Percentiles rank a stretch among this genome's conserved stretches.
These are phyloP conservation scores for Penicillium samsonianum DNA, from an alignment of 495 filamentous ascomycete species.

Conservation along the genomic window DNA sequence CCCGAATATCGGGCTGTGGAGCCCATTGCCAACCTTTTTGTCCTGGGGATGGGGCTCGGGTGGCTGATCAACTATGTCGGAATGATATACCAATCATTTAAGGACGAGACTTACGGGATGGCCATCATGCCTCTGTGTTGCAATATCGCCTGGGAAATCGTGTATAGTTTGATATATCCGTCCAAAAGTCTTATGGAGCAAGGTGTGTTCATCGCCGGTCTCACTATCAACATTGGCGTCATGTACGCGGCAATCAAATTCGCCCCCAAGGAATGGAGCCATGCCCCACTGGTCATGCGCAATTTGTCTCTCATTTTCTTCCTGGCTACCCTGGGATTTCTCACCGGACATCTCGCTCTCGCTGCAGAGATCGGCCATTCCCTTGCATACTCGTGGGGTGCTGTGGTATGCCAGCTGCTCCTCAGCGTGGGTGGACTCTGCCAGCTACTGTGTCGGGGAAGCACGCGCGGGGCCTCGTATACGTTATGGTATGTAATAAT, in stretches of 20 bases:
- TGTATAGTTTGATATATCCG: constrained; percentile 22
- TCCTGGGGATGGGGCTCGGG: constrained; percentile 18
- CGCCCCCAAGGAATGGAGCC: constrained; percentile 20
- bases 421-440: constrained; percentile 10
- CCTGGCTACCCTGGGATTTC: constrained; percentile 1
- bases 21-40: constrained; percentile 13
- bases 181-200: constrained; percentile 4
- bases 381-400: constrained; percentile 14
- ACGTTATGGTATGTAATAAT: constrained; percentile 11
- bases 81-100: constrained; percentile 19
- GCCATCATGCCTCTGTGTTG: constrained; percentile 22
- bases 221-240: constrained; percentile 17
- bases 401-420: constrained; percentile 13
- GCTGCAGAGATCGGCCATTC: constrained; percentile 12
- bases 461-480: constrained; percentile 17
- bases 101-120: constrained; percentile 24
- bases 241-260: constrained; percentile 20
- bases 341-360: constrained; percentile 13
- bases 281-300: constrained; percentile 16
- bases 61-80: constrained; percentile 23
- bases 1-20: constrained; percentile 13
- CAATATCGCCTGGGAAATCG: constrained; percentile 27
- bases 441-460: constrained; percentile 14
- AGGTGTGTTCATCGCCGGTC: not conserved
- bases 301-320: constrained; percentile 14